These are phyloP conservation scores for Fusarium incarnatum DNA, from an alignment of 2,329 filamentous ascomycete genomes.

Conservation along the genomic window DNA sequence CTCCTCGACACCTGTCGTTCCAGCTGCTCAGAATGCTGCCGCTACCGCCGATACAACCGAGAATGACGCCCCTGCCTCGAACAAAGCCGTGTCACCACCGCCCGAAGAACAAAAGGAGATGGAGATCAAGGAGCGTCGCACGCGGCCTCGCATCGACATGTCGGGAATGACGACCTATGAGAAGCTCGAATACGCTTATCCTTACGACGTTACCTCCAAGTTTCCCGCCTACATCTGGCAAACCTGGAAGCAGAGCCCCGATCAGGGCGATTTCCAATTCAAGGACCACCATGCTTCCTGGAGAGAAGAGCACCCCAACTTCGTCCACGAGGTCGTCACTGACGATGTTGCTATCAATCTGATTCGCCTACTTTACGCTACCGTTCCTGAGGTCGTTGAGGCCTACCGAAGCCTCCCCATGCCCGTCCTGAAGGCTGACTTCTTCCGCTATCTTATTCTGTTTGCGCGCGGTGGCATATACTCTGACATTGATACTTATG, in stretches of 20 bases:
- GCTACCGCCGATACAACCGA: conserved; percentile 29
- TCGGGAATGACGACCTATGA: conserved; percentile 77
- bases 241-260: conserved; percentile 92
- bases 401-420: conserved; percentile 80
- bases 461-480: conserved; percentile 76
- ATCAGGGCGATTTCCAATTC: conserved; percentile 81
- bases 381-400: conserved; percentile 81
- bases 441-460: conserved; percentile 79
- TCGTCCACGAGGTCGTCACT: conserved; percentile 97
- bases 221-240: conserved; percentile 99
- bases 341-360: conserved; percentile 86
- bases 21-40: conserved; percentile 29
- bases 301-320: conserved; percentile 87
- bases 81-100: conserved; percentile 33
- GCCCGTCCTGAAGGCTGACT: conserved; percentile 81
- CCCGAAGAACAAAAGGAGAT: conserved; percentile 34
- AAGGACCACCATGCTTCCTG: conserved; percentile 89
- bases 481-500: conserved; percentile 90
- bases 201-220: conserved; percentile 87
- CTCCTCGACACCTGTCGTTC: conserved; percentile 42
- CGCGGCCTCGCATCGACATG: conserved; percentile 70
- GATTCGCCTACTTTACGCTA: conserved; percentile 86
- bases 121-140: conserved; percentile 40
- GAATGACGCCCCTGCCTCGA: conserved; percentile 40
- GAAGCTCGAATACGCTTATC: conserved; percentile 93